These are phyloP conservation scores for Phialocephala sp. DNA, from an alignment of 2,329 filamentous ascomycete species.

Conservation along the genomic window DNA sequence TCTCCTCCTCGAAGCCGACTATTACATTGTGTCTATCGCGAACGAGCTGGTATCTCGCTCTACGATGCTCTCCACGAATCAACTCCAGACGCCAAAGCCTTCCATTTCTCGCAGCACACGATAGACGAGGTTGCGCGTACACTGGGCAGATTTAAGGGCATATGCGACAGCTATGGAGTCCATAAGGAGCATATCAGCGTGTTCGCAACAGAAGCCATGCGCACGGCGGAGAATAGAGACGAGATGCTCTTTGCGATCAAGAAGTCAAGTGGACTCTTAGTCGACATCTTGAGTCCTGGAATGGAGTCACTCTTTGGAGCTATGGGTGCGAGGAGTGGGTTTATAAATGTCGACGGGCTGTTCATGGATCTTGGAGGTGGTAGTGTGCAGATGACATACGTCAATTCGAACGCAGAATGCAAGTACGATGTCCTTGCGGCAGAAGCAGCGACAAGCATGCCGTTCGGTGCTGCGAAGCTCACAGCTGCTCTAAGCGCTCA, in stretches of 20 bases:
- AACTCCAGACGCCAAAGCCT: constrained; percentile 41
- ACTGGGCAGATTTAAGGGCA: constrained; percentile 72
- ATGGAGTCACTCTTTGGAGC: constrained; percentile 86
- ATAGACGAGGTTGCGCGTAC: constrained; percentile 71
- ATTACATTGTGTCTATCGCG: constrained; percentile 77
- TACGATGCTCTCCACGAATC: constrained; percentile 77
- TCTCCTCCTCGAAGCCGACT: constrained; percentile 72
- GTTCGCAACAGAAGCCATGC: constrained; percentile 88
- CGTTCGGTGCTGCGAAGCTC: constrained; percentile 65
- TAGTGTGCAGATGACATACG: constrained; percentile 71
- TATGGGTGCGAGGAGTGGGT: constrained; percentile 76
- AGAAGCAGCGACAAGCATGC: constrained; percentile 60
- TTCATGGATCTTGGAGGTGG: constrained; percentile 77
- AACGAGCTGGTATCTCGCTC: constrained; percentile 81
- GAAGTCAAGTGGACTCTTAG: constrained; percentile 66
- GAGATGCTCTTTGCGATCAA: constrained; percentile 71
- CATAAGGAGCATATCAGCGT: constrained; percentile 69
- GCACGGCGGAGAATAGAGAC: constrained; percentile 75
- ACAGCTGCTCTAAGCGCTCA: constrained; percentile 54
- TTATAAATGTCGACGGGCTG: constrained; percentile 63
- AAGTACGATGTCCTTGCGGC: constrained; percentile 61
- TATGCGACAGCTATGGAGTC: constrained; percentile 74
- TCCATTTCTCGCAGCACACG: constrained; percentile 56
- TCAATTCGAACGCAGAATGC: constrained; percentile 51
- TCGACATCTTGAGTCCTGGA: constrained; percentile 75